Conservation (phyloP, 2,329 filamentous ascomycete genomes). For the Tetracladium maxilliforme region DNA sequence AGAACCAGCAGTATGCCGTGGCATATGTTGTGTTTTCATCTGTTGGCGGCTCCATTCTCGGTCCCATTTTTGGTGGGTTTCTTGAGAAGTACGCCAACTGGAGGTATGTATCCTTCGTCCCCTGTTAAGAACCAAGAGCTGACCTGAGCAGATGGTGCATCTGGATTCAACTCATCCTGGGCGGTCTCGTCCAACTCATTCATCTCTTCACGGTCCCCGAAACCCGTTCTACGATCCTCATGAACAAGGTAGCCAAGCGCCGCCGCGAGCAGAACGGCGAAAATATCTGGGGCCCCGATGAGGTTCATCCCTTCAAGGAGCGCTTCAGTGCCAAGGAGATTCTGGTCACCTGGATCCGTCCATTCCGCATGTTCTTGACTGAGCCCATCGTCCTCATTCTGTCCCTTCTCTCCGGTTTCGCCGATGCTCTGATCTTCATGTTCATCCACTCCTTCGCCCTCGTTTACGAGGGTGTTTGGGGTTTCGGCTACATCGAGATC, state of each 20-base stretch:
- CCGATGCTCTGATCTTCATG: slow-evolving; percentile 51
- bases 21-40: slow-evolving; percentile 44
- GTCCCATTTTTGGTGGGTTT: slow-evolving; percentile 37
- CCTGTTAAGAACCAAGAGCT: too few relatives aligned
- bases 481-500: slow-evolving; percentile 30
- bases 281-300: slow-evolving; percentile 28
- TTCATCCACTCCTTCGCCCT: slow-evolving; percentile 47
- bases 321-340: slow-evolving; percentile 25
- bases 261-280: slow-evolving; percentile 30
- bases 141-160: too few relatives aligned
- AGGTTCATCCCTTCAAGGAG: slow-evolving; percentile 19
- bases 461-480: slow-evolving; percentile 45
- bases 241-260: slow-evolving; percentile 41
- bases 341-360: slow-evolving; percentile 36
- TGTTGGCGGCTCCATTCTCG: slow-evolving; percentile 37
- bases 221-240: slow-evolving; percentile 40
- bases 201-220: slow-evolving; percentile 39
- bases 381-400: slow-evolving; percentile 50
- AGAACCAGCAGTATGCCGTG: slow-evolving; percentile 42
- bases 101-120: too few relatives aligned
- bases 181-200: slow-evolving; percentile 30
- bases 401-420: slow-evolving; percentile 47
- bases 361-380: slow-evolving; percentile 48
- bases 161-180: slow-evolving; percentile 45
- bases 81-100: slow-evolving; percentile 29